Conservation (phyloP, 2,329 filamentous ascomycete genomes). For the Stemphylium vesicarium region DNA sequence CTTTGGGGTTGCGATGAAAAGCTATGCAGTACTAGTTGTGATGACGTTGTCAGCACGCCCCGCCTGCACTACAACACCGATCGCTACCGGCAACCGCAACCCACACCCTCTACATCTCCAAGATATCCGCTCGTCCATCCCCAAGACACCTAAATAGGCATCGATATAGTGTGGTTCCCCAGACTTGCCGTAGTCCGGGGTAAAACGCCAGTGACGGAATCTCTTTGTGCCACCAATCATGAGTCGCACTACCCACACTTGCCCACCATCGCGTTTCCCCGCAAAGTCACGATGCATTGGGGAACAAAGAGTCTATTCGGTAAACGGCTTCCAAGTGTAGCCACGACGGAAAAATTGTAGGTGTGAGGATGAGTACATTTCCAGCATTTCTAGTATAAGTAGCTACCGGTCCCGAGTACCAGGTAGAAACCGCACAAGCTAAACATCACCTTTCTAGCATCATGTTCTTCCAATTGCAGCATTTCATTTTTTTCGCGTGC, state of each 20-base stretch:
- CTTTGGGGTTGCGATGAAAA: no score
- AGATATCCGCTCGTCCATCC: neutral
- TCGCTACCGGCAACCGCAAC: neutral
- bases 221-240: slow-evolving; percentile 16
- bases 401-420: neutral
- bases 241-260: neutral
- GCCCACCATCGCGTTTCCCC: slow-evolving; percentile 3
- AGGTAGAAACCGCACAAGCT: neutral
- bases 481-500: no score
- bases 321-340: neutral
- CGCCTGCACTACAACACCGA: neutral
- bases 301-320: neutral
- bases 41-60: neutral
- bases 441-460: neutral
- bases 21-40: neutral
- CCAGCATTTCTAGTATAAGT: slow-evolving; percentile 1
- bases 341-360: slow-evolving; percentile 11
- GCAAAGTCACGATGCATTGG: slow-evolving; percentile 5
- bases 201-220: slow-evolving; percentile 5
- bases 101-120: neutral
- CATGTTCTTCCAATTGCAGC: no score
- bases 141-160: neutral
- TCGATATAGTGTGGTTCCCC: neutral
- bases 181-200: slow-evolving; percentile 7
- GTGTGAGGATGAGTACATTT: neutral